A percentile compares a stretch with the other conserved stretches of the same genome.
Conservation (phyloP, 176 grass and related monocot species). For the Oryza coarctata region DNA sequence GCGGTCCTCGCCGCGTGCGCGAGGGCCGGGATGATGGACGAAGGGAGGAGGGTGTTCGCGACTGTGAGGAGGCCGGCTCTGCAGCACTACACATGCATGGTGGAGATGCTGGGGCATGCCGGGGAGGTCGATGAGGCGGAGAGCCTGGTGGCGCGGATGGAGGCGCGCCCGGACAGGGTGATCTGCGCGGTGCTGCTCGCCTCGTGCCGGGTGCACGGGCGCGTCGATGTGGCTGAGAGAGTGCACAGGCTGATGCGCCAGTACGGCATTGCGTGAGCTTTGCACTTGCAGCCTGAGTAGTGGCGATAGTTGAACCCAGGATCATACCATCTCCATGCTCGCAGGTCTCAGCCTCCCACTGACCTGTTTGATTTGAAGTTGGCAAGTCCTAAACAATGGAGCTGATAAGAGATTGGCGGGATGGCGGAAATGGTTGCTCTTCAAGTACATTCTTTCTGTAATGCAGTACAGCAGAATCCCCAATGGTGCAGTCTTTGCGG, state of each 20-base stretch:
- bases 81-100: slow-evolving; percentile 75
- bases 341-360: too few relatives aligned
- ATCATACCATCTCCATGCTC: too few relatives aligned
- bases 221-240: slow-evolving; percentile 60
- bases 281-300: neutral
- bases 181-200: slow-evolving; percentile 49
- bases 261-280: slow-evolving; percentile 6
- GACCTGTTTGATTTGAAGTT: neutral
- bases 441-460: too few relatives aligned
- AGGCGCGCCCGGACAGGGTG: slow-evolving; percentile 44
- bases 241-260: slow-evolving; percentile 30
- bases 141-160: slow-evolving; percentile 47
- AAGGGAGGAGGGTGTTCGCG: slow-evolving; percentile 48
- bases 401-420: neutral
- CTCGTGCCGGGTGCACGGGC: slow-evolving; percentile 37
- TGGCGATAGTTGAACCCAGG: too few relatives aligned
- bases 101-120: slow-evolving; percentile 54
- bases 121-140: slow-evolving; percentile 63
- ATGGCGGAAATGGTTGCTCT: too few relatives aligned
- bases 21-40: slow-evolving; percentile 39
- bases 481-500: too few relatives aligned
- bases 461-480: too few relatives aligned
- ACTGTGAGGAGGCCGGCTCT: slow-evolving; percentile 37
- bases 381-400: neutral
- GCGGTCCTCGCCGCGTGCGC: slow-evolving; percentile 55